Conservation (phyloP, 257 asterid genomes). For the Vinca minor region DNA sequence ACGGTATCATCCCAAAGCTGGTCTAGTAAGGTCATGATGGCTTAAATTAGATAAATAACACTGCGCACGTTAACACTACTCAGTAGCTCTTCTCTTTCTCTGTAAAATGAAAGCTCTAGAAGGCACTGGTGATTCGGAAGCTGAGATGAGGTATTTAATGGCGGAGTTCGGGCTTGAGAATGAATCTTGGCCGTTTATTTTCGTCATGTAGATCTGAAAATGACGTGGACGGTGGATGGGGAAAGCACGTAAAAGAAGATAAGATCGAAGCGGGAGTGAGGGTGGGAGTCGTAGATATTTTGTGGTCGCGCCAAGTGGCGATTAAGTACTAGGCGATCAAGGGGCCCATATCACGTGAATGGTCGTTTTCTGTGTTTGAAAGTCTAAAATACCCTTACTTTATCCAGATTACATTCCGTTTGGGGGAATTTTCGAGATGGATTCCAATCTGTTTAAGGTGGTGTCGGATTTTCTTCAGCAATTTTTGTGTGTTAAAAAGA, state of each 20-base stretch:
- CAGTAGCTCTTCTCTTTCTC: not conserved
- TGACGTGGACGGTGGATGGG: conserved; percentile 41
- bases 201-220: conserved; percentile 14
- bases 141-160: conserved; percentile 49
- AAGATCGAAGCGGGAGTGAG: conserved; percentile 36
- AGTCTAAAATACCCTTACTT: conserved; percentile 19
- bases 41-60: conserved; percentile 7
- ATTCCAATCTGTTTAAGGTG: not conserved
- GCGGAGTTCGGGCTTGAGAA: conserved; percentile 18
- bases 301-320: conserved; percentile 20
- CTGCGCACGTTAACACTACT: conserved; percentile 1
- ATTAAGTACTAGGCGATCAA: not conserved
- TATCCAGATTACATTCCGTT: not conserved
- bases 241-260: conserved; percentile 41
- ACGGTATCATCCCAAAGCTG: conserved; percentile 93
- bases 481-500: not conserved
- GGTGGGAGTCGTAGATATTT: conserved; percentile 13
- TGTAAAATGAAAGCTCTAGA: not conserved
- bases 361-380: conserved; percentile 6
- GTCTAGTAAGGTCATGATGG: conserved; percentile 78
- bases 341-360: conserved; percentile 26
- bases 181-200: conserved; percentile 35
- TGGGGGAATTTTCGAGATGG: not conserved
- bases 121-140: not conserved
- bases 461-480: not conserved